Evolutionary conservation across 441 rosid genomes (phyloP).

Genomic region (Biscutella laevigata): DNA sequence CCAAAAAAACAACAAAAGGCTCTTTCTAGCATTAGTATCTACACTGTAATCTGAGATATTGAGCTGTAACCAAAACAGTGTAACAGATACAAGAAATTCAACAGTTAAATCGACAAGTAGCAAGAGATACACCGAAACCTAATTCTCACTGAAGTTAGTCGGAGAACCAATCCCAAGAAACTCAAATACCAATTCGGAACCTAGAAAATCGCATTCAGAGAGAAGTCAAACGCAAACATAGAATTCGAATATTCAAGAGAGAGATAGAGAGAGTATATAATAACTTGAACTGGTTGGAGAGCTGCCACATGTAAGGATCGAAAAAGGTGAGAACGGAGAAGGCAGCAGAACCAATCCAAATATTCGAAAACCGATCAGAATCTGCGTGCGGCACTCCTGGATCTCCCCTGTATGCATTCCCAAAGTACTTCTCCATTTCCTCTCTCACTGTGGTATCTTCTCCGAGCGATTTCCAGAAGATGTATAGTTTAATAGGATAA

Average conservation of each 20-base stretch:
- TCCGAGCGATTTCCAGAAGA: conserved; percentile 18
- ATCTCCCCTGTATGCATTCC: conserved; percentile 84
- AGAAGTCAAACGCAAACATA: background rate
- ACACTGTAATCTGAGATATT: background rate
- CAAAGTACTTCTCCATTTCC: conserved; percentile 80
- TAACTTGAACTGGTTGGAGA: conserved; percentile 66
- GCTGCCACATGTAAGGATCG: conserved; percentile 79
- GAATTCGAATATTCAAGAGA: background rate
- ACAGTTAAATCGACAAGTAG: background rate
- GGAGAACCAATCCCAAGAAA: background rate
- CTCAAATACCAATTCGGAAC: background rate
- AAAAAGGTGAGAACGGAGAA: conserved; percentile 56
- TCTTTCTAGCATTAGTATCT: background rate
- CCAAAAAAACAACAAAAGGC: background rate
- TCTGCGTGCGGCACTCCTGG: conserved; percentile 86
- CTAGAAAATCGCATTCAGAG: background rate
- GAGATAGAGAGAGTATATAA: background rate
- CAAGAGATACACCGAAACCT: background rate
- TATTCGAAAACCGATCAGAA: conserved; percentile 55
- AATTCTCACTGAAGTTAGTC: background rate
- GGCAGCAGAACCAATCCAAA: conserved; percentile 73
- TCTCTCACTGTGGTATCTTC: background rate
- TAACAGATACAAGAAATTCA: background rate
- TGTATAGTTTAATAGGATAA: too few relatives aligned
- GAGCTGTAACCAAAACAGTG: too few relatives aligned